Evolutionary conservation across 2,329 filamentous ascomycete genomes (phyloP), one percentile per base, ranked within the genome.

Genomic region (Neurospora sp.): DNA sequence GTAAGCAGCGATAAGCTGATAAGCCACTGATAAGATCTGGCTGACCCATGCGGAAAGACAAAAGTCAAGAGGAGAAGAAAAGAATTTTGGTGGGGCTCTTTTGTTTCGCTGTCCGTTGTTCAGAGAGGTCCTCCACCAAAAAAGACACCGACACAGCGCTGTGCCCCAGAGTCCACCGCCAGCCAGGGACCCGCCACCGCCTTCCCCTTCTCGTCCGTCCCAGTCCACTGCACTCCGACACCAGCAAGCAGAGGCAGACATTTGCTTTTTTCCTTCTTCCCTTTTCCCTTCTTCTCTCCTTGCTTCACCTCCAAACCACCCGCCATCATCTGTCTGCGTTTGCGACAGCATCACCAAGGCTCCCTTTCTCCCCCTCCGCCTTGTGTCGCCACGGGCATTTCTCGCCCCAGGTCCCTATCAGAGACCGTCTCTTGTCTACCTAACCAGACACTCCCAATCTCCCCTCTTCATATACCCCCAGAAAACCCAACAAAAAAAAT

Each of bases 401-500:
- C 42, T 42, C 67, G 67, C 28, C 67, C 42, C 10, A 28, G 66
- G 66, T 28, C 66, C 17, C 39, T 67, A 67, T 67, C 66, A 42
- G 66, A 67, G 66, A 17, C 66, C 69, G 68, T 67, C 40, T 66
- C 52, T 68, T 68, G 36, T 66, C 68, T 4, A 28, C 28, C 28
- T 33, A 33, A 33, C 28, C 28, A 33, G 2, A 33, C 23, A 58
- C 13, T 33, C 23, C 46, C 52, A 17, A 62, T 62, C 52, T 62
- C 52, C 52, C 52, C 52, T 62, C 52, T 62, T 62, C 7, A 15
- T 17, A 62, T 33, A 36, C 33, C 33, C 2, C 52, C 10, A 33
- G 28, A 62, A 62, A 33, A 58, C 6, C 28, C 6, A 58, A 17
- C 28, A 28, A 58, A 58, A 58, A 58, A 52, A 23, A 76, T 76